A percentile compares a stretch with the other conserved stretches of the same genome.
Evolutionary conservation across 2,329 filamentous ascomycete species (phyloP).

Genomic region (Fusarium continuum): DNA sequence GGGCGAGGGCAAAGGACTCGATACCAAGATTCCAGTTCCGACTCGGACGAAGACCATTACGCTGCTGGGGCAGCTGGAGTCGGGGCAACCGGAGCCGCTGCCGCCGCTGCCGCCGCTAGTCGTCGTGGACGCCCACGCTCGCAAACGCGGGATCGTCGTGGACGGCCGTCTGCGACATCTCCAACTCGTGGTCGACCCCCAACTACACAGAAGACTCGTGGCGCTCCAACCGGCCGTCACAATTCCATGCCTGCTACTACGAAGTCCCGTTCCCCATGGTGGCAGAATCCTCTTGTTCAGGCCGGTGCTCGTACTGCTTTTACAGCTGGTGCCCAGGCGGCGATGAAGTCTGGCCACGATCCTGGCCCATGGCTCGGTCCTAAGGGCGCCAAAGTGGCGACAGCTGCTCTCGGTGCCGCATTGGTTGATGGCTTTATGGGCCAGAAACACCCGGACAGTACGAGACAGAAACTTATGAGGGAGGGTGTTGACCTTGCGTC

Average conservation of each 20-base stretch:
- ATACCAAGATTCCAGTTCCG: conserved; percentile 27
- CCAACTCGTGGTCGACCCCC: conserved; percentile 41
- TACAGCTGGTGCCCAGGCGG: conserved; percentile 59
- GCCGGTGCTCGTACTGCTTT: conserved; percentile 58
- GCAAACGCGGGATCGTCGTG: conserved; percentile 32
- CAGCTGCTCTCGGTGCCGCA: conserved; percentile 59
- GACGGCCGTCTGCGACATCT: conserved; percentile 18
- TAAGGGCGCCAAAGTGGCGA: conserved; percentile 60
- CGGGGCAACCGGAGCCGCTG: conserved; percentile 14
- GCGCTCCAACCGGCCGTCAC: conserved; percentile 38
- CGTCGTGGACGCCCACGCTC: conserved; percentile 38
- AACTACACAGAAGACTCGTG: conserved; percentile 24
- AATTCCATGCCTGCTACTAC: conserved; percentile 48
- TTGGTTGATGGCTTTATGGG: conserved; percentile 58
- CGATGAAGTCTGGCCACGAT: conserved; percentile 57
- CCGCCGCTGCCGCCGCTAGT: conserved; percentile 6
- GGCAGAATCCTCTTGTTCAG: conserved; percentile 51
- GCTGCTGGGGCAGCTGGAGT: conserved; percentile 6
- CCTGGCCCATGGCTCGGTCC: conserved; percentile 58
- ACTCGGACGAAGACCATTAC: conserved; percentile 30
- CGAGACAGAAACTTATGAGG: conserved; percentile 41
- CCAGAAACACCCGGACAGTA: conserved; percentile 45
- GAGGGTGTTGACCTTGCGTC: conserved; percentile 41
- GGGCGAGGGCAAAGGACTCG: conserved; percentile 22
- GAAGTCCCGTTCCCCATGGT: conserved; percentile 45